These are phyloP conservation scores for Lanzia echinophila DNA, from an alignment of 2,329 filamentous ascomycete species.

Conservation along the genomic window DNA sequence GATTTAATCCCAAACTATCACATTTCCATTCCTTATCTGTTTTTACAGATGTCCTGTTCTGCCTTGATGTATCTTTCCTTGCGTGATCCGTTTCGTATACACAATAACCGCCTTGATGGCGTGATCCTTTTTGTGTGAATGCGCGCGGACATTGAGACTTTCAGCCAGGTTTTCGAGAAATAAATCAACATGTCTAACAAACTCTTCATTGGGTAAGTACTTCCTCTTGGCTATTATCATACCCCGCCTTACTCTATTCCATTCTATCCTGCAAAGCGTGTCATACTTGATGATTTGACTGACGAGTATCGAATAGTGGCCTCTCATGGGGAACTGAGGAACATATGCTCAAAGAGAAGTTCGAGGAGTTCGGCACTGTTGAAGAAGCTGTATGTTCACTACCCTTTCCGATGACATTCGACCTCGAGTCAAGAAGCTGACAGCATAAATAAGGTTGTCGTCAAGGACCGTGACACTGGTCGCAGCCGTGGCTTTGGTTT, in stretches of 20 bases:
- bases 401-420: conserved; percentile 4
- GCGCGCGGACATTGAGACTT: conserved; percentile 35
- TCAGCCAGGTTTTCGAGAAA: conserved; percentile 28
- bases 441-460: conserved; percentile 63
- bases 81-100: conserved; percentile 26
- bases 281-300: conserved; percentile 1
- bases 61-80: conserved; percentile 33
- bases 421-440: conserved; percentile 17
- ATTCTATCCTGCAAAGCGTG: no score
- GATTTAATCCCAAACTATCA: conserved; percentile 18
- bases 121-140: conserved; percentile 28
- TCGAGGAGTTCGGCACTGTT: conserved; percentile 82
- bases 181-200: conserved; percentile 73
- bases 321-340: conserved; percentile 99
- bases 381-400: conserved; percentile 81
- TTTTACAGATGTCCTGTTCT: conserved; percentile 29
- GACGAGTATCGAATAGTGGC: conserved; percentile 53
- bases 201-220: conserved; percentile 82
- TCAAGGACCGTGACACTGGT: conserved; percentile 94
- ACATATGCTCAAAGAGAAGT: conserved; percentile 76
- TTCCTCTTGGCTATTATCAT: not conserved
- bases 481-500: conserved; percentile 97
- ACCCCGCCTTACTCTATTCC: no score
- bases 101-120: conserved; percentile 27
- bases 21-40: conserved; percentile 25